Base-by-base conservation (phyloP, 805 yeast genomes). In the Pichia nakasei region DNA sequence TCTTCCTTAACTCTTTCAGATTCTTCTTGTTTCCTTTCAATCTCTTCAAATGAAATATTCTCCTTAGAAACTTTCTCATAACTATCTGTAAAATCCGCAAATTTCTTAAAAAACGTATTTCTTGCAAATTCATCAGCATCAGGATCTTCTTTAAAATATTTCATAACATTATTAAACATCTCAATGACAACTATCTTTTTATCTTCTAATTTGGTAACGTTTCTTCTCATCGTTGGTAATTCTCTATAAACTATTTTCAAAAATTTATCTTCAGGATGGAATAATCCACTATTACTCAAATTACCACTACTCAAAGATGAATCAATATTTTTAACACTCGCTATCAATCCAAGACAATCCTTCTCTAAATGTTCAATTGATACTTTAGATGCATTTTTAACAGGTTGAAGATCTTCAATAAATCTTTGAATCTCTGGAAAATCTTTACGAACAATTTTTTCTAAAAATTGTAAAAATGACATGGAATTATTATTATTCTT, bases 391-490 rank as follows among this genome's bases (percentile, higher is more conserved):
- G 85, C 85, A 44, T 70, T 65, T 48, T 67, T 55, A 48, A 82
- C 69, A 41, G 80, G 68, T 52, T 71, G 63, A 57, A 84, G 63
- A 42, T 93, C 97, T 39, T 80, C 80, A n/a, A 82, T 69, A 60
- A 93, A 91, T 1, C 68, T 66, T 24, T 82, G 80, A 53, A 79
- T 72, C 36, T 85, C 85, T 1, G 97, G 95, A 60, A 86, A 86
- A 26, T 84, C 78, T 37, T 75, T 78, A 50, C 98, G 70, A n/a
- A 94, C 75, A 38, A 87, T 78, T 53, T 79, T 84, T 61, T 93
- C 98, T 43, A 94, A 87, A 61, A 89, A 89, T 59, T 94, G 96
- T 54, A 93, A 65, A 56, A 93, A 89, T 1, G 95, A 85, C 80
- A 84, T 80, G 6, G 87, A 76, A 59, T 91, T 89, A 47, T 80